These are phyloP conservation scores for Pichia terricola DNA, from an alignment of 1,139 yeast genomes.

Conservation along the genomic window DNA sequence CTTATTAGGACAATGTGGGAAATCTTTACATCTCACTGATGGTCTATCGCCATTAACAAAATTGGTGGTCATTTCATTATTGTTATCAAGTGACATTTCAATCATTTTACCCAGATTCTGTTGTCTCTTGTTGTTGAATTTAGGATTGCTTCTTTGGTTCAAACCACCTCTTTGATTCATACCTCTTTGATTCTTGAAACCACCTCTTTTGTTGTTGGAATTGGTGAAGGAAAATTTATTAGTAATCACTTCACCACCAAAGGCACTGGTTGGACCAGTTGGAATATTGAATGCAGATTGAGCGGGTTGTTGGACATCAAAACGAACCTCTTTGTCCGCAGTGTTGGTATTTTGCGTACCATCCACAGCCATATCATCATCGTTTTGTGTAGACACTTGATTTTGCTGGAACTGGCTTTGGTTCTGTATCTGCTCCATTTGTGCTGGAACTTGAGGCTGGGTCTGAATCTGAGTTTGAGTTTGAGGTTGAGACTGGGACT, in stretches of 20 bases:
- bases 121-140: conserved; percentile 5
- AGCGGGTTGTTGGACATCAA: not conserved
- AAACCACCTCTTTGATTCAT: conserved; percentile 6
- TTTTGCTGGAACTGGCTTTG: conserved; percentile 11
- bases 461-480: conserved; percentile 13
- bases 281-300: not conserved
- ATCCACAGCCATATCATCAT: not conserved
- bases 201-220: conserved; percentile 2
- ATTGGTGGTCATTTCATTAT: conserved; percentile 15
- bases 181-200: conserved; percentile 5
- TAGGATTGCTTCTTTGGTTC: not conserved
- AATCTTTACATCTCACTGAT: conserved; percentile 62
- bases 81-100: conserved; percentile 25
- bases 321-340: conserved; percentile 8
- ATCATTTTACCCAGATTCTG: conserved; percentile 21
- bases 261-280: not conserved
- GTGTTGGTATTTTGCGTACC: conserved; percentile 2
- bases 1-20: conserved; percentile 66
- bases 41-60: conserved; percentile 27
- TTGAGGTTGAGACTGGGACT: conserved; percentile 18
- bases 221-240: not conserved
- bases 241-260: not conserved
- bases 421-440: conserved; percentile 4
- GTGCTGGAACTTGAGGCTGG: conserved; percentile 12
- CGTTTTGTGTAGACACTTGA: not conserved